These are phyloP conservation scores for Quercus lobata DNA, from an alignment of 331 rosid species.

Conservation along the genomic window DNA sequence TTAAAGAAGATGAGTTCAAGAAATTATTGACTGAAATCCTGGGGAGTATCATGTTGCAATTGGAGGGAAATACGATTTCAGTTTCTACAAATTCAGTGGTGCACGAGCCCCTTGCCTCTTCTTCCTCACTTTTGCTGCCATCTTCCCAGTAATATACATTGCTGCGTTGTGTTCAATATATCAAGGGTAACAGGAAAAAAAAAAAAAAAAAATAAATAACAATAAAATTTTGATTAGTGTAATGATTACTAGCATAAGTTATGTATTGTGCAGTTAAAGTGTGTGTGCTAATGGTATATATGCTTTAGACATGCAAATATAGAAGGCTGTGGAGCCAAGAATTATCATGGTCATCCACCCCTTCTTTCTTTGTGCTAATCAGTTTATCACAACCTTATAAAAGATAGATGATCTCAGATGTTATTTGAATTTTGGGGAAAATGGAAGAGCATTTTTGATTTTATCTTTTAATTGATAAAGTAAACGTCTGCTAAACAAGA, in stretches of 20 bases:
- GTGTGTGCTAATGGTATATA: neutral
- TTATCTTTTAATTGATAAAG: neutral
- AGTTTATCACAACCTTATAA: neutral
- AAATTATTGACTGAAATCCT: conserved; percentile 58
- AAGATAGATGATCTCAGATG: neutral
- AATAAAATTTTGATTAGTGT: conserved; percentile 18
- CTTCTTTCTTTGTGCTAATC: neutral
- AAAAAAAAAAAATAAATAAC: neutral
- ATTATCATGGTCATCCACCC: neutral
- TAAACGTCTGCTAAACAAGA: neutral
- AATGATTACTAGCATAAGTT: conserved; percentile 11
- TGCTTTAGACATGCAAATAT: neutral
- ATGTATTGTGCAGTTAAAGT: conserved; percentile 11
- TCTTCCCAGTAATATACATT: conserved; percentile 27
- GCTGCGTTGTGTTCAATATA: neutral
- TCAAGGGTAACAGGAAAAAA: conserved; percentile 1
- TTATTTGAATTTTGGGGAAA: neutral
- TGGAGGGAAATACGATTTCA: conserved; percentile 67
- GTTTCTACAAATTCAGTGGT: conserved; percentile 78
- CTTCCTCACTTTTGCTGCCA: conserved; percentile 71
- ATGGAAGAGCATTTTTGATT: neutral
- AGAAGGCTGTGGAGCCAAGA: conserved; percentile 9
- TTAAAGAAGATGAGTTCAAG: conserved; percentile 89
- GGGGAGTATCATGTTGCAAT: conserved; percentile 68
- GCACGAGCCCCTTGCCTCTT: conserved; percentile 68